Conservation (phyloP, 129 eudicot species). For the Deinandra increscens region DNA sequence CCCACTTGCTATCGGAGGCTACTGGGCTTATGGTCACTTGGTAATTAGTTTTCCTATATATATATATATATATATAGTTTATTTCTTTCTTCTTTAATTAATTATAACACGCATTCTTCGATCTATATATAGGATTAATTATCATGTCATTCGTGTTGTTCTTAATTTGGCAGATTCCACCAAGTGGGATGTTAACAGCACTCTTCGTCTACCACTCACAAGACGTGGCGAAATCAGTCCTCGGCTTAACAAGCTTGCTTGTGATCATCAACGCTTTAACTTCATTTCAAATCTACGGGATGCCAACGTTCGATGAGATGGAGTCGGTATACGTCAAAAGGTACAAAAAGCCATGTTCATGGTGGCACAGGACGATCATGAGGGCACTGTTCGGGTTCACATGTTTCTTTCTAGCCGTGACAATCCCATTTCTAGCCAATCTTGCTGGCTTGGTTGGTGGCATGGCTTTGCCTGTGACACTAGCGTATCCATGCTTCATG, state of each 20-base stretch:
- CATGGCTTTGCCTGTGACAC: background rate
- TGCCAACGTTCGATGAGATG: slow-evolving; percentile 5
- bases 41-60: background rate
- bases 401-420: background rate
- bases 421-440: slow-evolving; percentile 10
- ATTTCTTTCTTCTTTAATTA: no score
- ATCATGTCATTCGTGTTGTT: no score
- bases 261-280: slow-evolving; percentile 1
- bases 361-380: slow-evolving; percentile 6
- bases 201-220: slow-evolving; percentile 3
- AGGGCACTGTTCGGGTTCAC: background rate
- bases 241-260: background rate
- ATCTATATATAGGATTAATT: no score
- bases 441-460: slow-evolving; percentile 13
- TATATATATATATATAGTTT: no score
- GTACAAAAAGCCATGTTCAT: background rate
- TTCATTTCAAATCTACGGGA: slow-evolving; percentile 2
- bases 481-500: slow-evolving; percentile 12
- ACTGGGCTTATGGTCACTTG: slow-evolving; percentile 10
- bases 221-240: slow-evolving; percentile 4
- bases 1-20: slow-evolving; percentile 15
- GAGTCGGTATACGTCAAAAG: background rate
- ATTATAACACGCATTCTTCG: no score
- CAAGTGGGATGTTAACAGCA: slow-evolving; percentile 9
- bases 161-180: background rate